Conservation (phyloP, 805 yeast species). For the Dipodascopsis tothii region DNA sequence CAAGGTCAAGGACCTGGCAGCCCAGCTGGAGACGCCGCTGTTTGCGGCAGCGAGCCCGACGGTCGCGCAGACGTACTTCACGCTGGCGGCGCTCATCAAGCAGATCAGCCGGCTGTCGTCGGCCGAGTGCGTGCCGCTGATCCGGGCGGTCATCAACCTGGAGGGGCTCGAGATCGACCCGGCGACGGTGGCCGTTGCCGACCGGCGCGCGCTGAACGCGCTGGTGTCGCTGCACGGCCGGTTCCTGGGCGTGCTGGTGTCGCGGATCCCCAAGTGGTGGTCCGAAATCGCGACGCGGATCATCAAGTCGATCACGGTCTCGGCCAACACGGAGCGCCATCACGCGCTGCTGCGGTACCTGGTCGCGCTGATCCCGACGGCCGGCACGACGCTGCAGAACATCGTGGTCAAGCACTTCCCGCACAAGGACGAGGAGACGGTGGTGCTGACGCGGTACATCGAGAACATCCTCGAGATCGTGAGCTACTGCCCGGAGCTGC, state of each 20-base stretch:
- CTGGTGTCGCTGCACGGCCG: conserved; percentile 47
- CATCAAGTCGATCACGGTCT: conserved; percentile 49
- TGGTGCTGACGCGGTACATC: conserved; percentile 54
- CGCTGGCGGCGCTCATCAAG: conserved; percentile 52
- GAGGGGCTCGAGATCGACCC: conserved; percentile 50
- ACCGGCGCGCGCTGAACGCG: conserved; percentile 1
- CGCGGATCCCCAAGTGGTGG: conserved; percentile 86
- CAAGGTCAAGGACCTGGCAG: conserved; percentile 52
- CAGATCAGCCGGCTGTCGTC: conserved; percentile 65
- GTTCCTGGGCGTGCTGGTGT: conserved; percentile 69
- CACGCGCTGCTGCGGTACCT: conserved; percentile 62
- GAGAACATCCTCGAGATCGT: conserved; percentile 53
- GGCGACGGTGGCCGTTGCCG: conserved; percentile 33
- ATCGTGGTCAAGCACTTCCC: conserved; percentile 63
- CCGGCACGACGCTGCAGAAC: conserved; percentile 55
- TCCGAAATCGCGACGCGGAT: conserved; percentile 66
- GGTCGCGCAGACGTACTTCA: conserved; percentile 43
- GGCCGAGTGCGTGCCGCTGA: conserved; percentile 42
- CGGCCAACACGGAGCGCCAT: conserved; percentile 36
- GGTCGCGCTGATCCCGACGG: conserved; percentile 71
- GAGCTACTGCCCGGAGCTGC: conserved; percentile 68
- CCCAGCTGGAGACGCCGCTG: conserved; percentile 49
- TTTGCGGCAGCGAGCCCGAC: conserved; percentile 50
- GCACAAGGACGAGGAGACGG: conserved; percentile 58
- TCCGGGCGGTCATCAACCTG: conserved; percentile 55